Conservation (phyloP, 495 filamentous ascomycete species). For the Barbatosphaeria neglecta region DNA sequence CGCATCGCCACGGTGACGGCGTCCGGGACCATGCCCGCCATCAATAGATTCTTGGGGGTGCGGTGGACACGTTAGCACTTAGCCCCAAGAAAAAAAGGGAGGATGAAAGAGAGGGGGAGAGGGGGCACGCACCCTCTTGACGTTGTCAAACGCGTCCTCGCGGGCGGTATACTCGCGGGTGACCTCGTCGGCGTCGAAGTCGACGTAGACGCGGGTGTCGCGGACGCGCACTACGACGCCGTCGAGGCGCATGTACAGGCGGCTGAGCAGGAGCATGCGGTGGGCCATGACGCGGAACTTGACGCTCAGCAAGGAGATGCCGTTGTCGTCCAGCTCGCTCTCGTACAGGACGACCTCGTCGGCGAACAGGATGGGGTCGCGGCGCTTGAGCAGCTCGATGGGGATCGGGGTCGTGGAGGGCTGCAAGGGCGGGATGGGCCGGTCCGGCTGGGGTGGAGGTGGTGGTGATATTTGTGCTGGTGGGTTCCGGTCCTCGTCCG, state of each 20-base stretch:
- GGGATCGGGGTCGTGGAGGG: slow-evolving; percentile 46
- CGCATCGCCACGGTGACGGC: slow-evolving; percentile 68
- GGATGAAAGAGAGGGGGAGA: background rate
- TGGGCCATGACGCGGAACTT: slow-evolving; percentile 89
- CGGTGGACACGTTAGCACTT: slow-evolving; percentile 2
- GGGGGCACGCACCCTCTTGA: slow-evolving; percentile 49
- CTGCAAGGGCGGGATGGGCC: slow-evolving; percentile 2
- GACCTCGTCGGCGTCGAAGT: slow-evolving; percentile 71
- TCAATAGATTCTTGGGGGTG: slow-evolving; percentile 49
- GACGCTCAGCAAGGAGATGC: slow-evolving; percentile 73
- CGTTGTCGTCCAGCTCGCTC: slow-evolving; percentile 95
- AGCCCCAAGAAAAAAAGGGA: too few relatives aligned
- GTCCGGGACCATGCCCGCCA: slow-evolving; percentile 46
- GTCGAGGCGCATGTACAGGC: slow-evolving; percentile 92
- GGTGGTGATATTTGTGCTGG: too few relatives aligned
- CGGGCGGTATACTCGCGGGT: slow-evolving; percentile 78
- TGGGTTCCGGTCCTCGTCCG: too few relatives aligned
- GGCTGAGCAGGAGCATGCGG: slow-evolving; percentile 66
- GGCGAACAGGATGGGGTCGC: slow-evolving; percentile 87
- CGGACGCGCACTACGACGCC: slow-evolving; percentile 75
- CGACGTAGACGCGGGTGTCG: slow-evolving; percentile 86
- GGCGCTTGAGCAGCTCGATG: slow-evolving; percentile 63
- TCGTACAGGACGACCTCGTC: slow-evolving; percentile 94
- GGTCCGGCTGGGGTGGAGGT: background rate
- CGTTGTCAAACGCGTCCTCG: slow-evolving; percentile 67